Evolutionary conservation across 2,329 filamentous ascomycete genomes (phyloP).

Genomic region (Mollisiaceae sp.): DNA sequence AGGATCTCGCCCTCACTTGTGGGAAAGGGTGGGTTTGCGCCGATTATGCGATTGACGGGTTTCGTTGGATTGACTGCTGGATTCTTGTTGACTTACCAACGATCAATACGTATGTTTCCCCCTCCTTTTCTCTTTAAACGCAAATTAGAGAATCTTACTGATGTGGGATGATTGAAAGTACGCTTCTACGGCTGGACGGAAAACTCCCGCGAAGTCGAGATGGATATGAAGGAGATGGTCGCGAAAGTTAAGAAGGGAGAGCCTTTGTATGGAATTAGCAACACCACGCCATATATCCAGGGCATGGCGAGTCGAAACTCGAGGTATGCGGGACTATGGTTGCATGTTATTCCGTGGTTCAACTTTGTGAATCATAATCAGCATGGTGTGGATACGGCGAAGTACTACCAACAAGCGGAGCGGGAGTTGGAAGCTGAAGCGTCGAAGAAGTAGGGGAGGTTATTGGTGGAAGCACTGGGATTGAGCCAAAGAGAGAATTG

Average conservation of each 20-base stretch:
- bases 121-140: background rate
- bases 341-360: conserved; percentile 91
- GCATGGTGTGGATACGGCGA: conserved; percentile 96
- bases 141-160: too few species aligned
- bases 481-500: conserved; percentile 4
- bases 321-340: conserved; percentile 83
- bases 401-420: conserved; percentile 97
- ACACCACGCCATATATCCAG: conserved; percentile 86
- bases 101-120: conserved; percentile 74
- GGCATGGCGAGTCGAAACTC: conserved; percentile 92
- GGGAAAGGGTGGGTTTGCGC: conserved; percentile 80
- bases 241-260: conserved; percentile 91
- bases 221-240: conserved; percentile 99
- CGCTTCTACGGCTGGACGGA: conserved; percentile 96
- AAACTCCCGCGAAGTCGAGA: conserved; percentile 87
- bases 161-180: conserved; percentile 56
- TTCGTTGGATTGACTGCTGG: conserved; percentile 77
- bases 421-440: conserved; percentile 83
- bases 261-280: conserved; percentile 83
- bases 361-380: conserved; percentile 96
- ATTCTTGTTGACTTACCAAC: conserved; percentile 84
- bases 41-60: conserved; percentile 79
- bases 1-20: conserved; percentile 83
- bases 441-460: conserved; percentile 46
- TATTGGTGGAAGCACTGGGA: too few species aligned